Conservation (phyloP, 768 basidiomycete genomes). For the Stropharia rugosoannulata region DNA sequence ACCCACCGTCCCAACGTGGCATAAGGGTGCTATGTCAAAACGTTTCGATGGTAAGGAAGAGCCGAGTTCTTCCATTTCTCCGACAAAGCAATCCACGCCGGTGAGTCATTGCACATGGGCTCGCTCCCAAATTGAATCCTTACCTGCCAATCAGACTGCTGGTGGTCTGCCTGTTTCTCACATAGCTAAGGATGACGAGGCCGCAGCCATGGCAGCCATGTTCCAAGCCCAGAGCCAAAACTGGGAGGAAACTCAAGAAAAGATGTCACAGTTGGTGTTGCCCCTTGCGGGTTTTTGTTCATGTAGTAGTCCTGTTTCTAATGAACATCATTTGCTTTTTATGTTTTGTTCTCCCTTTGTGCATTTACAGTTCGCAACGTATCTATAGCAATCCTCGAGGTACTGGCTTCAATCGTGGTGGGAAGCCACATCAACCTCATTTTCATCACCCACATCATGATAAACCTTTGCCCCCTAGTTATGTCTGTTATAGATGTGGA, state of each 20-base stretch:
- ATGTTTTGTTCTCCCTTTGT: slow-evolving; percentile 22
- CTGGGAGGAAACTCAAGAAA: slow-evolving; percentile 99
- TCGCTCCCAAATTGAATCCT: background rate
- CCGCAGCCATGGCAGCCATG: slow-evolving; percentile 97
- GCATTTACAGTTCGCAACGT: slow-evolving; percentile 58
- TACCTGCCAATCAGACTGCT: slow-evolving; percentile 22
- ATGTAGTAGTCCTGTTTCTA: slow-evolving; percentile 72
- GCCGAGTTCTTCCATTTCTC: slow-evolving; percentile 21
- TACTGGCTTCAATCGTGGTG: slow-evolving; percentile 59
- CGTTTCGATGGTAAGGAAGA: slow-evolving; percentile 90
- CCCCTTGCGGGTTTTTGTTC: slow-evolving; percentile 54
- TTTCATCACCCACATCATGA: slow-evolving; percentile 59
- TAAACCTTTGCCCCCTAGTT: slow-evolving; percentile 86
- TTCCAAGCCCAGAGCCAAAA: slow-evolving; percentile 91
- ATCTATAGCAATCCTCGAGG: slow-evolving; percentile 69
- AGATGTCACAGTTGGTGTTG: slow-evolving; percentile 98
- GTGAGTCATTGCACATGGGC: slow-evolving; percentile 19
- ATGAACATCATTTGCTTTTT: slow-evolving; percentile 58
- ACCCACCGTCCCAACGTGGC: slow-evolving; percentile 46
- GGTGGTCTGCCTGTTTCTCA: slow-evolving; percentile 32
- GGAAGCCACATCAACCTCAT: slow-evolving; percentile 54
- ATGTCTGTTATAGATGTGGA: slow-evolving; percentile 98
- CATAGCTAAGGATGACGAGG: slow-evolving; percentile 75
- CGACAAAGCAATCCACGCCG: slow-evolving; percentile 30
- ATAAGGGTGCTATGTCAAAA: slow-evolving; percentile 78